Conservation (phyloP, 129 eudicot species). For the Tanacetum coccineum region DNA sequence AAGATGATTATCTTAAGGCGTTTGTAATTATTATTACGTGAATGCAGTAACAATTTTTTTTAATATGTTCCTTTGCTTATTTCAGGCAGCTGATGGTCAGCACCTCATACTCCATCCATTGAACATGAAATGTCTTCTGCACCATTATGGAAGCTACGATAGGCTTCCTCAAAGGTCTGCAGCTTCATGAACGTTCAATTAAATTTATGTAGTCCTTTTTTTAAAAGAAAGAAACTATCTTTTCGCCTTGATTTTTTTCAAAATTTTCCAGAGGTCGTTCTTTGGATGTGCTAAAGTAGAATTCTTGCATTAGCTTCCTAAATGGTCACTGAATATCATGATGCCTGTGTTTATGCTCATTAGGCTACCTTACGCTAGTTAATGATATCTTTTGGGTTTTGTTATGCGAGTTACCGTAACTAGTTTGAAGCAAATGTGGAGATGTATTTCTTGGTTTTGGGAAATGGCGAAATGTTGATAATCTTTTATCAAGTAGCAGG, state of each 20-base stretch:
- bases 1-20: neutral
- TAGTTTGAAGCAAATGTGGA: too few relatives aligned
- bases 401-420: too few relatives aligned
- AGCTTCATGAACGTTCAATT: neutral
- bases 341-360: too few relatives aligned
- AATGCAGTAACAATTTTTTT: neutral
- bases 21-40: neutral
- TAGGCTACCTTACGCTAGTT: too few relatives aligned
- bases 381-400: too few relatives aligned
- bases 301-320: too few relatives aligned
- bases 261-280: too few relatives aligned
- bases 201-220: neutral
- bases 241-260: neutral
- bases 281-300: too few relatives aligned
- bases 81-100: constrained; percentile 95
- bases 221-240: neutral
- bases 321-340: too few relatives aligned
- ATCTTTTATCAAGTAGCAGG: too few relatives aligned
- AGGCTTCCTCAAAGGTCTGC: constrained; percentile 83
- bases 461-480: too few relatives aligned
- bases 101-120: constrained; percentile 81
- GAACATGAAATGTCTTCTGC: constrained; percentile 89
- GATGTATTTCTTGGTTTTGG: too few relatives aligned
- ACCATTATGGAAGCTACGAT: constrained; percentile 75
- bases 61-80: constrained; percentile 11